A percentile compares a stretch with the other conserved stretches of the same genome.
These are phyloP conservation scores for Prillingera fragicola DNA, from an alignment of 1,284 basidiomycete genomes.

Conservation along the genomic window DNA sequence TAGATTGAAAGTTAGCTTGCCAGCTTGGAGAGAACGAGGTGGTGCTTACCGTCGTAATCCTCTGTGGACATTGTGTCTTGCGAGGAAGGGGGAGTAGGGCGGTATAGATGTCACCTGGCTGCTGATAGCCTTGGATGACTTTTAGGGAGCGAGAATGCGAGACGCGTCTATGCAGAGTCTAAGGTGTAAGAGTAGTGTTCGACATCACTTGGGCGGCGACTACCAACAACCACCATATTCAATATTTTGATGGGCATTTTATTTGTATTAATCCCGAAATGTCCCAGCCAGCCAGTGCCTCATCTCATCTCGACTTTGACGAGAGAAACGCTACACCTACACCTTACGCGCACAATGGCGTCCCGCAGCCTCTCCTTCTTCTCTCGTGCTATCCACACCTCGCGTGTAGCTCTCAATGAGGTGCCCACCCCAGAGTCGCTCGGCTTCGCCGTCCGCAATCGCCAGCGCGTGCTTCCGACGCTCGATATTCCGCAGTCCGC, in stretches of 20 bases:
- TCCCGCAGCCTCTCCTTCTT: slow-evolving; percentile 4
- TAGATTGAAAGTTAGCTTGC: slow-evolving; percentile 8
- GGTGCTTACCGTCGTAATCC: slow-evolving; percentile 49
- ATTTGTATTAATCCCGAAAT: slow-evolving; percentile 23
- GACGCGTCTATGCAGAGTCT: not conserved
- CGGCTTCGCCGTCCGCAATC: slow-evolving; percentile 6
- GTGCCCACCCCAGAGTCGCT: not conserved
- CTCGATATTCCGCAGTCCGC: slow-evolving; percentile 1
- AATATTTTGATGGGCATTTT: slow-evolving; percentile 6
- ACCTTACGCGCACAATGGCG: slow-evolving; percentile 11
- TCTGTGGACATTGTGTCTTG: slow-evolving; percentile 42
- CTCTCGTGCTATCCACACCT: slow-evolving; percentile 11
- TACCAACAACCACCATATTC: not conserved
- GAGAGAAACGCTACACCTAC: not conserved
- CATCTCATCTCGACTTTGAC: not conserved
- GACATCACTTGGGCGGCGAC: not conserved
- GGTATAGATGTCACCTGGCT: not conserved
- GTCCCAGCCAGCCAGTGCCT: not conserved
- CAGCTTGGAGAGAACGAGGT: not conserved
- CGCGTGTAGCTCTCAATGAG: slow-evolving; percentile 2
- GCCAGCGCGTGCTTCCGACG: slow-evolving; percentile 8
- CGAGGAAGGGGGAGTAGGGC: not conserved
- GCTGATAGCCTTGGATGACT: not conserved
- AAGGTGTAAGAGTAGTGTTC: too few species aligned
- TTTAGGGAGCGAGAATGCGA: not conserved